Evolutionary conservation across 371 early-diverging fungal species (phyloP).

Genomic region (Smittium mucronatum): DNA sequence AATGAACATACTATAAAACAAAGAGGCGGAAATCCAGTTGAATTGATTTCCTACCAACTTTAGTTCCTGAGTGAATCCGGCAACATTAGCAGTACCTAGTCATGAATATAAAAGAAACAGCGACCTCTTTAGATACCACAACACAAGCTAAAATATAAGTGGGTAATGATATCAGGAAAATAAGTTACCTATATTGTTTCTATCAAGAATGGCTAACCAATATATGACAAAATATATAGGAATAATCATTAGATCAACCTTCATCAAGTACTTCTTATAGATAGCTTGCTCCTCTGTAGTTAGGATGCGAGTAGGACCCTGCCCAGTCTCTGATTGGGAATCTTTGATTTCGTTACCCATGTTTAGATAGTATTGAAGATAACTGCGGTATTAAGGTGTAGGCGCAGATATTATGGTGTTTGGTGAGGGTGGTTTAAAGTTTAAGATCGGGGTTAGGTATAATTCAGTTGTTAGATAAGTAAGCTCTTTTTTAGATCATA

Average conservation of each 20-base stretch:
- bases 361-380: no score
- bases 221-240: slow-evolving; percentile 24
- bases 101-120: slow-evolving; percentile 16
- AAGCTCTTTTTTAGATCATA: no score
- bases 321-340: no score
- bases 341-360: no score
- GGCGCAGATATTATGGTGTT: no score
- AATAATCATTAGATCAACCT: slow-evolving; percentile 23
- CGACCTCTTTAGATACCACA: no score
- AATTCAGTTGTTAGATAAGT: no score
- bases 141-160: neutral
- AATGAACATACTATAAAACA: slow-evolving; percentile 31
- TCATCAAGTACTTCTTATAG: neutral
- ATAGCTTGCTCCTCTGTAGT: neutral
- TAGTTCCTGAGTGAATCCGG: slow-evolving; percentile 30
- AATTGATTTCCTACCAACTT: slow-evolving; percentile 30
- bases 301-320: neutral
- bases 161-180: neutral
- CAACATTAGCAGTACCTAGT: slow-evolving; percentile 37
- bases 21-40: slow-evolving; percentile 33
- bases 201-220: slow-evolving; percentile 24
- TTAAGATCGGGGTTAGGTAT: no score
- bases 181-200: slow-evolving; percentile 35
- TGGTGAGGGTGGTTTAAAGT: no score
- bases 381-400: no score